Evolutionary conservation across 2,329 filamentous ascomycete species (phyloP).

Genomic region (Fusarium ramigenum): DNA sequence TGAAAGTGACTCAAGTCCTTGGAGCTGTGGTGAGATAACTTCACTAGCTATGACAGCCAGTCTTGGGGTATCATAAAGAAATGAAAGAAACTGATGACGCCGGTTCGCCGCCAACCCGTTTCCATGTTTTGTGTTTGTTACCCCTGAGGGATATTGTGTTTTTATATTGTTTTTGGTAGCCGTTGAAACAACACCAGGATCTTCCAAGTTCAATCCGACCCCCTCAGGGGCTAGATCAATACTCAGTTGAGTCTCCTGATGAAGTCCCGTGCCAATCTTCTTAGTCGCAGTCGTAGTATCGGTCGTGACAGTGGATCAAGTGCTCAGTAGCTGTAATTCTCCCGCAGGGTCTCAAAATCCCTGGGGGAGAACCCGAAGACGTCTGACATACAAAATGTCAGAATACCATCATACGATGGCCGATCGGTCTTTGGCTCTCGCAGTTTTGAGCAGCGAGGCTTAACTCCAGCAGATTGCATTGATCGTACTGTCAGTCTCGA

Average conservation of each 20-base stretch:
- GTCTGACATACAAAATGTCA: too few relatives aligned
- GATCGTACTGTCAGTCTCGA: not conserved
- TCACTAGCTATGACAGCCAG: not conserved
- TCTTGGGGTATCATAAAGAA: not conserved
- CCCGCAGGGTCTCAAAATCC: rapidly evolving
- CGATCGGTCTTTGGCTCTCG: too few relatives aligned
- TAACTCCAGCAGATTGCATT: not conserved
- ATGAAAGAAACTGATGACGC: not conserved
- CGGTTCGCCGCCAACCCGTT: not conserved
- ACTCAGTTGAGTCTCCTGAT: not conserved
- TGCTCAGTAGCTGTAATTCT: not conserved
- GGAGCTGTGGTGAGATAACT: not conserved
- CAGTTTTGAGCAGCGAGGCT: too few relatives aligned
- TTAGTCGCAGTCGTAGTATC: too few relatives aligned
- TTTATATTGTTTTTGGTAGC: not conserved
- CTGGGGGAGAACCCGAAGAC: too few relatives aligned
- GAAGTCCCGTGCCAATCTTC: not conserved
- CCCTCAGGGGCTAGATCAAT: not conserved
- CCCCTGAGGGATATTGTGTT: not conserved
- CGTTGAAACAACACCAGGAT: not conserved
- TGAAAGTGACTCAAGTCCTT: not conserved
- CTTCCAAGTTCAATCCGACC: not conserved
- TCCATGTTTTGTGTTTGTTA: not conserved
- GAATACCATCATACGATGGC: too few relatives aligned
- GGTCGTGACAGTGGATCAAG: not conserved